Percentiles rank a stretch among this genome's conserved stretches.
Conservation (phyloP, 805 yeast genomes). For the Cyberlindnera meyerae region DNA sequence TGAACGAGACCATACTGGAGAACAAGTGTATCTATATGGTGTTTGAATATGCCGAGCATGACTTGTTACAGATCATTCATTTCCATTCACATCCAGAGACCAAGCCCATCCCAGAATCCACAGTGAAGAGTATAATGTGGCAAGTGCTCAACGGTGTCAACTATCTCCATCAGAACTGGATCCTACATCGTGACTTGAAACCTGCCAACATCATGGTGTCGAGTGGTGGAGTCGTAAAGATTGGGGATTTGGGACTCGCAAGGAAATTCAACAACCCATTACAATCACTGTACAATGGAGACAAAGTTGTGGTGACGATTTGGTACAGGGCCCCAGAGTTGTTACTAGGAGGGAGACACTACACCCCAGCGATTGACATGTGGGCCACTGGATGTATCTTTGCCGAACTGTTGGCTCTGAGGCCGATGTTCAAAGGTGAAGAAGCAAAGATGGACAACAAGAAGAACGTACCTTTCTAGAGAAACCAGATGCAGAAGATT, state of each 20-base stretch:
- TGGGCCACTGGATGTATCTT: constrained; percentile 97
- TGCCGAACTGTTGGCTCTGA: constrained; percentile 80
- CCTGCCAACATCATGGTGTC: constrained; percentile 99
- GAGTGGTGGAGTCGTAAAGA: constrained; percentile 82
- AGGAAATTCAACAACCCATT: constrained; percentile 81
- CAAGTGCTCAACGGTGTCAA: constrained; percentile 90
- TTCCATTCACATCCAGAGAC: constrained; percentile 85
- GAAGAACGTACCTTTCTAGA: constrained; percentile 90
- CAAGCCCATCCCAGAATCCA: constrained; percentile 54
- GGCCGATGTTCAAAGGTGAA: constrained; percentile 97
- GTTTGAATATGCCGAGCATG: constrained; percentile 95
- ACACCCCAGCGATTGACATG: constrained; percentile 85
- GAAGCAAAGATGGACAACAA: constrained; percentile 95
- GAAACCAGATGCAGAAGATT: constrained; percentile 85
- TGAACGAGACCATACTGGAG: constrained; percentile 81
- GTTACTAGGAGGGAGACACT: constrained; percentile 85
- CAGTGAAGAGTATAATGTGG: constrained; percentile 83
- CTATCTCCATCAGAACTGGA: constrained; percentile 93
- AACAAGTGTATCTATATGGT: constrained; percentile 90
- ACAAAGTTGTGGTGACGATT: constrained; percentile 92
- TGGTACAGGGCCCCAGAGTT: constrained; percentile 97
- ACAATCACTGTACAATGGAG: constrained; percentile 85
- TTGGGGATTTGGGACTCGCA: constrained; percentile 92
- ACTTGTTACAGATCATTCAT: constrained; percentile 88
- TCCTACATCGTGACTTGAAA: constrained; percentile 89